A percentile compares a stretch with the other conserved stretches of the same genome.
Conservation (phyloP, 106 monocot genomes). For the Agapanthus africanus region DNA sequence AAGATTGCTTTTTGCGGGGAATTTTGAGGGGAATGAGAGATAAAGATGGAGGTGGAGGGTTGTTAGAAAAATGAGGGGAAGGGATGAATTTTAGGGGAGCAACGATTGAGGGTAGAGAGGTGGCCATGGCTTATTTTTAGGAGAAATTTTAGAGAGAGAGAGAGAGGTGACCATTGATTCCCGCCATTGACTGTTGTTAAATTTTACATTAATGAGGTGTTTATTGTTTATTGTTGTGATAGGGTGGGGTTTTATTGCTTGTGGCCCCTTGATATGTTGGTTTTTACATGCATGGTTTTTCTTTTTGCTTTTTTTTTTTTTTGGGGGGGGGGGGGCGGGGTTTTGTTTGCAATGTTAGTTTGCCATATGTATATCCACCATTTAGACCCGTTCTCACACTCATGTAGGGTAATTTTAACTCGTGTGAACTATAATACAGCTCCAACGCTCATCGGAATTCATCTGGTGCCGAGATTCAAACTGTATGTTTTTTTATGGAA, state of each 20-base stretch:
- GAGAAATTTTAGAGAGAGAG: not conserved
- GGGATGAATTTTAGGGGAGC: not conserved
- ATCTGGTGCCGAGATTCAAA: no score
- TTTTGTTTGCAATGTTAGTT: no score
- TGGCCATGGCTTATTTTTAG: not conserved
- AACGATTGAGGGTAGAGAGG: not conserved
- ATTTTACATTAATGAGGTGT: not conserved
- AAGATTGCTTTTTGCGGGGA: no score
- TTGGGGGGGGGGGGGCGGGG: no score
- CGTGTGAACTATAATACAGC: no score
- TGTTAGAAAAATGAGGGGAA: not conserved
- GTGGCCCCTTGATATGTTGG: not conserved
- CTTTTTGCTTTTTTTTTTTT: not conserved
- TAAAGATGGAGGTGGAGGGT: not conserved
- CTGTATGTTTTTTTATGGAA: no score
- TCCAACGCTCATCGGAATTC: no score
- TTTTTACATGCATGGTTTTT: not conserved
- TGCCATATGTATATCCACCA: no score
- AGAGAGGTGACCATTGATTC: not conserved
- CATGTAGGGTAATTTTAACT: no score
- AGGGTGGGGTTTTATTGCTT: not conserved
- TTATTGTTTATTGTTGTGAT: not conserved
- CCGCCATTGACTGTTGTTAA: not conserved
- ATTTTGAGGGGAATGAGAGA: not conserved
- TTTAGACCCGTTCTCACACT: no score